Conservation (phyloP, 306 rosid species). For the Begonia masoniana region DNA sequence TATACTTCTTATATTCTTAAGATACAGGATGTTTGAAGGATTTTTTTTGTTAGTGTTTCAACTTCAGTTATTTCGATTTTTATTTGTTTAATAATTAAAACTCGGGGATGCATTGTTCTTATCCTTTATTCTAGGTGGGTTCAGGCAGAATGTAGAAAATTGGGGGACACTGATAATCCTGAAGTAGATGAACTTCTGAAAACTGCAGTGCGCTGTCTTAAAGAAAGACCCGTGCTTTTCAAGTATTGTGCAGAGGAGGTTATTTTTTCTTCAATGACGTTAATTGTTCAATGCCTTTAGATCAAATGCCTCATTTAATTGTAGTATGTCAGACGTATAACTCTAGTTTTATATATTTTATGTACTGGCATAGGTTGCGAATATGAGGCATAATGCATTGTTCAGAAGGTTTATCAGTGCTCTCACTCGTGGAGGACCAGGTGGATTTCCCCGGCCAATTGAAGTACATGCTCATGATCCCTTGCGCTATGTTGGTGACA, state of each 20-base stretch:
- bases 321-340: too few relatives aligned
- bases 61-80: too few relatives aligned
- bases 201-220: conserved; percentile 83
- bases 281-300: neutral
- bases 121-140: conserved; percentile 67
- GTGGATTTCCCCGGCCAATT: conserved; percentile 98
- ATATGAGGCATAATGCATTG: conserved; percentile 91
- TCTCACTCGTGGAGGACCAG: conserved; percentile 97
- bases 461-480: conserved; percentile 99
- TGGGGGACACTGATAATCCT: conserved; percentile 87
- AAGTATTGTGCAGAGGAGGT: conserved; percentile 99
- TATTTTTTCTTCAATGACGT: conserved; percentile 4
- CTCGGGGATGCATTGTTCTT: conserved; percentile 5
- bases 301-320: neutral
- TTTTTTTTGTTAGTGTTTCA: too few relatives aligned
- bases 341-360: neutral
- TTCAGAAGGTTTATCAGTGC: conserved; percentile 96
- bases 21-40: too few relatives aligned
- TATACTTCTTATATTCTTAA: too few relatives aligned
- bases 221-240: conserved; percentile 89
- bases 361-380: conserved; percentile 59
- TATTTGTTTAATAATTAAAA: too few relatives aligned
- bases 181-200: conserved; percentile 81
- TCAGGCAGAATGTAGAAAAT: conserved; percentile 83
- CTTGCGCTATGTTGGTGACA: conserved; percentile 86